Base-by-base conservation (phyloP, 768 basidiomycete species). In the Amanita pseudoporphyria region DNA sequence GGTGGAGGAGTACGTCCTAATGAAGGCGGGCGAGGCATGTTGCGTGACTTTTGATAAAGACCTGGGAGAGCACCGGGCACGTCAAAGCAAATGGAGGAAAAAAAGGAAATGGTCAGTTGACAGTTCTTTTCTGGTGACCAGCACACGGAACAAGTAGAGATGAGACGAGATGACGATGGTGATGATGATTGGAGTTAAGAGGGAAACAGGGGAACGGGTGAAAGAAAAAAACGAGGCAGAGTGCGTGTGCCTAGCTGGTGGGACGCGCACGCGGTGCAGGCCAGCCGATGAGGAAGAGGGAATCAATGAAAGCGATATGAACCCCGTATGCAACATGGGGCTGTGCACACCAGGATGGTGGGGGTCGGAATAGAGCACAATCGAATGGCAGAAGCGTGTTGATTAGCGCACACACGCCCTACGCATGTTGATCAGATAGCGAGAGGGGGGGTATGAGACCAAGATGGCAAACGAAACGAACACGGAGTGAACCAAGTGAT, bases 11-110 rank as follows among this genome's bases (percentile, higher is more conserved):
- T 70, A 16, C 69, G 65, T 38, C 70, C 76, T 52, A 83, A 73
- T 51, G 76, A 75, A 45, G 79, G 68, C 50, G 84, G 85, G 53
- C 84, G 82, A 58, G 82, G 78, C 67, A 81, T 82, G 65, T 80
- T 79, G 65, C 82, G 79, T 55, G 82, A 79, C 76, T 87, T 90
- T 74, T 83, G 82, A 73, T 89, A 89, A 62, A 88, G 83, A 58
- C 86, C 87, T 89, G 73, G n/a, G 38, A 60, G 45, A 51, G 55
- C 26, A 28, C 41, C 24, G 24, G 41, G 28, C 28, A 43, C 41
- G 41, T 43, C 13, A 41, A 24, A 28, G 40, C n/a, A n/a, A n/a
- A 24, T 9, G 26, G 40, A n/a, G 40, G 22, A 24, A n/a, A 41
- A 41, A 41, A 41, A 41, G 56, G 49, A 61, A 57, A 57, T 47